Percentiles rank a stretch among this genome's conserved stretches.
Conservation (phyloP, 2,329 filamentous ascomycete genomes). For the Fusarium humuli region DNA sequence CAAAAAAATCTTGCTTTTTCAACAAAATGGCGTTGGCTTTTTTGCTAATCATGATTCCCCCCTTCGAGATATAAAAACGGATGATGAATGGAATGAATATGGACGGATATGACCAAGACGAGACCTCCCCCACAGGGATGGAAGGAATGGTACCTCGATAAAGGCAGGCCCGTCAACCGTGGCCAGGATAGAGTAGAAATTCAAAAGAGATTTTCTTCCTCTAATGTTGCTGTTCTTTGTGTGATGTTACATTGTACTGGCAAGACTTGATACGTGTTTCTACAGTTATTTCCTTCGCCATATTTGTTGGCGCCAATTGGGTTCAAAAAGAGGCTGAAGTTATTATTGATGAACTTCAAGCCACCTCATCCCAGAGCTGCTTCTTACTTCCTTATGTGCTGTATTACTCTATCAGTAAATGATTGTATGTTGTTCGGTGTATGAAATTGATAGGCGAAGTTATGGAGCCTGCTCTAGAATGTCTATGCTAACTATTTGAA, state of each 20-base stretch:
- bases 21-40: constrained; percentile 56
- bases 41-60: constrained; percentile 54
- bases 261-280: neutral
- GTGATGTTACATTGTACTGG: neutral
- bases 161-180: constrained; percentile 58
- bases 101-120: constrained; percentile 32
- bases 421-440: too few relatives aligned
- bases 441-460: neutral
- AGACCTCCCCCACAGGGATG: constrained; percentile 37
- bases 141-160: constrained; percentile 39
- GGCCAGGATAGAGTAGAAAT: constrained; percentile 50
- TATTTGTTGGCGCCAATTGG: neutral
- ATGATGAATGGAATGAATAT: constrained; percentile 43
- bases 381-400: neutral
- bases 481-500: neutral
- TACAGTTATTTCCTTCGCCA: accelerated
- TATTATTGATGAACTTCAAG: neutral
- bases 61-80: constrained; percentile 48
- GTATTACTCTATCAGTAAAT: neutral
- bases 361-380: neutral
- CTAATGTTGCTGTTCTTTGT: neutral
- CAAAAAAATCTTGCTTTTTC: constrained; percentile 56
- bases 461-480: neutral
- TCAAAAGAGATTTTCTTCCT: constrained; percentile 40
- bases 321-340: neutral